These are phyloP conservation scores for Nowakowskiella sp. DNA, from an alignment of 192 early-diverging fungal species.

Conservation along the genomic window DNA sequence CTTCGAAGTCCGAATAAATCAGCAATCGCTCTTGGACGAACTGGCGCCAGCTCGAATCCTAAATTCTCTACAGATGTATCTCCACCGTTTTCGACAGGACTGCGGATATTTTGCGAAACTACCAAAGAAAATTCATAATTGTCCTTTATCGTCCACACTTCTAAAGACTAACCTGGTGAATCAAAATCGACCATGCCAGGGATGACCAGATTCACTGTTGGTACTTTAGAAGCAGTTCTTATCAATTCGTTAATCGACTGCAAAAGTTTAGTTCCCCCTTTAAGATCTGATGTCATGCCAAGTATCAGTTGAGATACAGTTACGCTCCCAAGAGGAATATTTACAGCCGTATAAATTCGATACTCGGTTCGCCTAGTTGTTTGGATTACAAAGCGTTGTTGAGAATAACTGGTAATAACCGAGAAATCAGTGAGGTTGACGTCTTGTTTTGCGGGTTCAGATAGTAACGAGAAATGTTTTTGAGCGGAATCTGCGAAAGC, in stretches of 20 bases:
- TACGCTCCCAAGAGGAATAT: too few relatives aligned
- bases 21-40: neutral
- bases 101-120: neutral
- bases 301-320: too few relatives aligned
- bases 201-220: too few relatives aligned
- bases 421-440: neutral
- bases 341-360: neutral
- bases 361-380: neutral
- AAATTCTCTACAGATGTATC: neutral
- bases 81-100: neutral
- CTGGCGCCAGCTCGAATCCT: neutral
- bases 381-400: neutral
- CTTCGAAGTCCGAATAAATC: neutral
- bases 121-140: neutral
- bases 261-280: too few relatives aligned
- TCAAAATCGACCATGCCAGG: too few relatives aligned
- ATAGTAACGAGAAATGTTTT: neutral
- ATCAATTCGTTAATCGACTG: too few relatives aligned
- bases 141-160: neutral
- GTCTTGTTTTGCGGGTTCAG: neutral
- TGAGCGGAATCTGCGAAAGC: neutral
- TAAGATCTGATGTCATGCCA: too few relatives aligned
- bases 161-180: neutral
- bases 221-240: too few relatives aligned
- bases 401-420: neutral